Base-by-base conservation (phyloP, 169 alveolate species). In the Babesia bigemina region DNA sequence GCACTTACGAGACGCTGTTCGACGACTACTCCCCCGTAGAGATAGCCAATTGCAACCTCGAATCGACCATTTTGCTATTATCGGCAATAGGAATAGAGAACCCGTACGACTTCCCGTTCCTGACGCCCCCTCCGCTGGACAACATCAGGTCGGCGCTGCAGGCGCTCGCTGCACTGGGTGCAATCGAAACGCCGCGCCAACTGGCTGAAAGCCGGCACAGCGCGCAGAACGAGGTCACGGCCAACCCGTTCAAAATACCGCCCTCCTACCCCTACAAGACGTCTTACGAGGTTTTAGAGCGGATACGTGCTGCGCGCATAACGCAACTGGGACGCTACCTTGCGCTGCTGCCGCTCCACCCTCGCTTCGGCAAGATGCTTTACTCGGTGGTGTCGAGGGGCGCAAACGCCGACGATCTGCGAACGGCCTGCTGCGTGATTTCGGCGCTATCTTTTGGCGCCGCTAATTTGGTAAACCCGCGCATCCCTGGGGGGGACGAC, bases 1-100 rank as follows among this genome's bases (percentile, higher is more conserved):
- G 97, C 48, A 92, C 95, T 8, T 96, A 87, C 73, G 86, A 78
- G 16, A 63, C 71, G 42, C 39, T 63, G 81, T 78, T 84, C 55
- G 72, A 78, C 8, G 74, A 50, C 16, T 49, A 67, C 19, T 45
- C 91, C 4, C 88, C 81, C 9, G 70, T 56, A 13, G 88, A 83
- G 63, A 79, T 83, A 21, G 60, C 63, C 22, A 70, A 48, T 21
- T 60, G 87, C 58, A 75, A 75, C 70, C 29, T 83, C n/a, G 79
- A 70, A 21, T 36, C 71, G 4, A 42, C 67, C 2, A 24, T 77
- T 2, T 44, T 84, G 45, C 29, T 70, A 19, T 50, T 83, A 33
- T 44, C 72, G 3, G 55, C 84, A 0, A 61, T 81, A n/a, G 85
- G 85, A 21, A 76, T 76, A 8, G 61, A 39, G 17, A 69, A 75